phyloP scores from a whole-genome alignment of 345 rosid species.

The Ceriops decandra region DNA sequence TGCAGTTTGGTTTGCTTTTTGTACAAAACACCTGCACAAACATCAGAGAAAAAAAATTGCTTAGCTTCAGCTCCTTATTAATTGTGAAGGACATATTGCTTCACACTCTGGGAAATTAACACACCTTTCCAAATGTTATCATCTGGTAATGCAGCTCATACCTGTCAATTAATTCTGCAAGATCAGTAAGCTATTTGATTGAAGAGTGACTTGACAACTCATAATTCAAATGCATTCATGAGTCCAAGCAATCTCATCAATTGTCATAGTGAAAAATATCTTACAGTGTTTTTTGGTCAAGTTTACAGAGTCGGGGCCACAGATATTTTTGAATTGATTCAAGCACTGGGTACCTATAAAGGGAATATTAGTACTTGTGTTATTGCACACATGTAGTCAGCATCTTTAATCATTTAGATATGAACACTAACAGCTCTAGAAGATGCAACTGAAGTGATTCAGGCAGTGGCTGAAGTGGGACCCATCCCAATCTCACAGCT shows the following conservation, averaged over 20 bases:
- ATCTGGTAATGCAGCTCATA: slow-evolving; percentile 68
- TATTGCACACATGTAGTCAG: not conserved
- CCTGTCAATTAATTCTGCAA: slow-evolving; percentile 22
- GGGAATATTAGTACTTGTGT: not conserved
- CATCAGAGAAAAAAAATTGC: slow-evolving; percentile 14
- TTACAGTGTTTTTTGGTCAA: slow-evolving; percentile 56
- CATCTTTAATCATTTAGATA: not conserved
- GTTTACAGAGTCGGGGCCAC: slow-evolving; percentile 56
- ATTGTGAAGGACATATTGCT: slow-evolving; percentile 3
- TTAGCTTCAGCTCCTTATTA: slow-evolving; percentile 14
- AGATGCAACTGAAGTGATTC: slow-evolving; percentile 54
- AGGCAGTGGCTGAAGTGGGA: slow-evolving; percentile 61
- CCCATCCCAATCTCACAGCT: slow-evolving; percentile 77
- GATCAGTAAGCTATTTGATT: not conserved
- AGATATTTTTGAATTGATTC: slow-evolving; percentile 61
- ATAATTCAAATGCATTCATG: too few species aligned
- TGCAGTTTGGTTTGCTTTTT: slow-evolving; percentile 66
- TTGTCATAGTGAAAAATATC: not conserved
- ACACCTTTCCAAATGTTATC: slow-evolving; percentile 85
- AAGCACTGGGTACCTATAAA: slow-evolving; percentile 54
- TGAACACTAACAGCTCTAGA: slow-evolving; percentile 18
- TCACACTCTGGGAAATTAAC: not conserved
- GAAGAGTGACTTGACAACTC: too few species aligned
- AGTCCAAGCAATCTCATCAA: too few species aligned
- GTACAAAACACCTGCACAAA: slow-evolving; percentile 62